phyloP scores from a whole-genome alignment of 176 grass and related monocot species.

The Aechmea fasciata region DNA sequence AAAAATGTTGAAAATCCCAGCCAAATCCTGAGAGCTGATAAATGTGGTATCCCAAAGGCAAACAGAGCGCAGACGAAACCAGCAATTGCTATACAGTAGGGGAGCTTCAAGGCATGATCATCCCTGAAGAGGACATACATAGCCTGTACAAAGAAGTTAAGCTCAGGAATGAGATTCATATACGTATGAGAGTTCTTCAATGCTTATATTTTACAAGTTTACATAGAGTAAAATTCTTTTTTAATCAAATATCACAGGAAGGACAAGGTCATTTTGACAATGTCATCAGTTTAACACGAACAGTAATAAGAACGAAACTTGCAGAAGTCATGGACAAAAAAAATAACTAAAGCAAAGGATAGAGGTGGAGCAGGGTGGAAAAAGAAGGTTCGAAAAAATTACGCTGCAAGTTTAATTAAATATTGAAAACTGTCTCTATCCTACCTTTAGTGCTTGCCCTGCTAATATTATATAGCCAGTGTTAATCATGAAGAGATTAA shows the following conservation, averaged over 20 bases:
- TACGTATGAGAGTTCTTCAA: too few species aligned
- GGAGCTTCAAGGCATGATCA: conserved; percentile 69
- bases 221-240: too few species aligned
- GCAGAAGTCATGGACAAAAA: not conserved
- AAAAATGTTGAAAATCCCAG: conserved; percentile 88
- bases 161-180: too few species aligned
- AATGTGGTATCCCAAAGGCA: conserved; percentile 81
- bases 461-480: conserved; percentile 92
- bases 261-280: not conserved
- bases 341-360: not conserved
- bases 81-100: conserved; percentile 81
- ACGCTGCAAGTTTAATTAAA: not conserved
- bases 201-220: too few species aligned
- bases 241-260: too few species aligned
- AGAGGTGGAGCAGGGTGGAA: not conserved
- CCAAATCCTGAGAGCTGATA: conserved; percentile 92
- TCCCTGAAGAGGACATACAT: conserved; percentile 72
- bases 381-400: not conserved
- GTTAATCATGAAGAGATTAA: conserved; percentile 99
- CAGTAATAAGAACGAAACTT: not conserved
- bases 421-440: conserved; percentile 1
- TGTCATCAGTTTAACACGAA: not conserved
- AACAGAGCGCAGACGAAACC: conserved; percentile 86
- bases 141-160: conserved; percentile 36
- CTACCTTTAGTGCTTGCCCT: conserved; percentile 93